These are phyloP conservation scores for Epicoccum nigrum DNA, from an alignment of 2,329 filamentous ascomycete species.

Conservation along the genomic window DNA sequence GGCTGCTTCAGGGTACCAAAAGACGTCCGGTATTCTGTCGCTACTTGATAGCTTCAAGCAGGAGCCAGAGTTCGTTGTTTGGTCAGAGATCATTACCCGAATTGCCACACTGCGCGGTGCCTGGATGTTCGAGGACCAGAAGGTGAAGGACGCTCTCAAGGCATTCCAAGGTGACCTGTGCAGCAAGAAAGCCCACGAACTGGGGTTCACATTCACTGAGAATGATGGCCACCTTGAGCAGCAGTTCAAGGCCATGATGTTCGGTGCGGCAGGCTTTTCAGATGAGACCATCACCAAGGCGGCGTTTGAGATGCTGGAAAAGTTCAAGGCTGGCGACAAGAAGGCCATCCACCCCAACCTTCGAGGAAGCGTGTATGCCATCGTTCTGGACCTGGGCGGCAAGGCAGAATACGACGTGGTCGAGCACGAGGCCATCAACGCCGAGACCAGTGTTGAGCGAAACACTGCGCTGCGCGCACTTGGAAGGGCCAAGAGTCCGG, in stretches of 20 bases:
- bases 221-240: constrained; percentile 87
- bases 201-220: constrained; percentile 88
- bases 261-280: constrained; percentile 78
- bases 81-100: constrained; percentile 86
- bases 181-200: constrained; percentile 78
- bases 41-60: constrained; percentile 81
- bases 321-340: constrained; percentile 79
- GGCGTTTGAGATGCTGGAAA: constrained; percentile 87
- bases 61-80: constrained; percentile 90
- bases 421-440: constrained; percentile 75
- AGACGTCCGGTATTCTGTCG: constrained; percentile 85
- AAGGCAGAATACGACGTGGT: constrained; percentile 84
- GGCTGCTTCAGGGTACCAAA: constrained; percentile 88
- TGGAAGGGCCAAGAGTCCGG: constrained; percentile 76
- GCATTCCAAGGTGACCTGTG: constrained; percentile 81
- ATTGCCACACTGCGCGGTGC: constrained; percentile 79
- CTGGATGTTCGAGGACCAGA: constrained; percentile 85
- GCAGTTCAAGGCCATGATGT: constrained; percentile 92
- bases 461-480: constrained; percentile 87
- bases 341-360: constrained; percentile 91
- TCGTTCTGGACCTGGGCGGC: constrained; percentile 82
- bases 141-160: constrained; percentile 76
- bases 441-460: constrained; percentile 82
- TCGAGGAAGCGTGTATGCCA: constrained; percentile 82
- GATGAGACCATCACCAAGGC: constrained; percentile 79